Conservation (phyloP, 2,329 filamentous ascomycete genomes). For the Camptophora hylomeconis region DNA sequence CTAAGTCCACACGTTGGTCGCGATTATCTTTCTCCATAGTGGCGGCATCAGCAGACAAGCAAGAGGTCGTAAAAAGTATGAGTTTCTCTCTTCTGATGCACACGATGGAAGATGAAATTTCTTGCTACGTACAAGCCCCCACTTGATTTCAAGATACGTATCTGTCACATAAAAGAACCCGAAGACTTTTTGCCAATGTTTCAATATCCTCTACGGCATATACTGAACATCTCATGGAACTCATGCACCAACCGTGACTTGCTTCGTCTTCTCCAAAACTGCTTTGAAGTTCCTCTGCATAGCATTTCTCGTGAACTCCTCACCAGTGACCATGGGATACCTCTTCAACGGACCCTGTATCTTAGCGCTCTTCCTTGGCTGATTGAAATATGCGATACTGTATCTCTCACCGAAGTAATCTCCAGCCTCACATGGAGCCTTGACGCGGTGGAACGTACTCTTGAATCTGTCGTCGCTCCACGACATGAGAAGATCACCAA, state of each 20-base stretch:
- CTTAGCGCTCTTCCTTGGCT: constrained; percentile 43
- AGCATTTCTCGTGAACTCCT: constrained; percentile 45
- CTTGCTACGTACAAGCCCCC: too few relatives aligned
- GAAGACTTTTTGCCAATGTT: too few relatives aligned
- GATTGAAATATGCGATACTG: constrained; percentile 55
- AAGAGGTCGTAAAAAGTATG: too few relatives aligned
- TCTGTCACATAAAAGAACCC: too few relatives aligned
- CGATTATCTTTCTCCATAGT: too few relatives aligned
- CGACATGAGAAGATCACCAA: constrained; percentile 51
- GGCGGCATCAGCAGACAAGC: too few relatives aligned
- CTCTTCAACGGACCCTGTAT: constrained; percentile 51
- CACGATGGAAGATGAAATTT: too few relatives aligned
- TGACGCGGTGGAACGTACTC: constrained; percentile 52
- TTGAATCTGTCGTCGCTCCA: constrained; percentile 57
- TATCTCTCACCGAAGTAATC: constrained; percentile 48
- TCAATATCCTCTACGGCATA: too few relatives aligned
- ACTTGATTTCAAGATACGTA: too few relatives aligned
- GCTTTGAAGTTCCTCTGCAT: constrained; percentile 44
- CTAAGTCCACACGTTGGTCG: too few relatives aligned
- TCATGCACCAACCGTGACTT: constrained; percentile 10
- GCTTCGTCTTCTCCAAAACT: constrained; percentile 35
- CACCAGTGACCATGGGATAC: constrained; percentile 47
- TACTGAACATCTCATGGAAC: too few relatives aligned
- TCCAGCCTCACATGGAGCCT: constrained; percentile 41
- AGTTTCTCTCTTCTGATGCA: too few relatives aligned